phyloP scores from a whole-genome alignment of 2,329 filamentous ascomycete genomes.

The Apiospora marii region DNA sequence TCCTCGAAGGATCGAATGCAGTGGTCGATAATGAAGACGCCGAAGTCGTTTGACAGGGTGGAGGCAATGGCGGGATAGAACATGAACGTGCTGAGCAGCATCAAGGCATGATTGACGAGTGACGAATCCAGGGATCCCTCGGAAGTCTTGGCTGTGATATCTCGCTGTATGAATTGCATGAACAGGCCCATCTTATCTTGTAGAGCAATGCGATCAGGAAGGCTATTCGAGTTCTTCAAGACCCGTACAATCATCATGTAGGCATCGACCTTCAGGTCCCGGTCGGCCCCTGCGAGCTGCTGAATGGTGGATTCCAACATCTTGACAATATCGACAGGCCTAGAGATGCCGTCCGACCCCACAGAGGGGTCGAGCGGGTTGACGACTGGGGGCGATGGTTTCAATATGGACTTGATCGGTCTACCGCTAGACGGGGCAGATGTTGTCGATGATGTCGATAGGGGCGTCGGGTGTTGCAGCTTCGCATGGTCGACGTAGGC shows the following conservation, averaged over 20 bases:
- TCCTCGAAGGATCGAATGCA: constrained; percentile 79
- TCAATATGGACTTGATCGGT: constrained; percentile 77
- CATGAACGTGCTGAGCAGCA: constrained; percentile 78
- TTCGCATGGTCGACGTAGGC: constrained; percentile 51
- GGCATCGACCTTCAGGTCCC: constrained; percentile 79
- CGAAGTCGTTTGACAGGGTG: constrained; percentile 79
- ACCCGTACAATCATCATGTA: constrained; percentile 82
- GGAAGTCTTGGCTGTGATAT: constrained; percentile 70
- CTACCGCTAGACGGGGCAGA: constrained; percentile 44
- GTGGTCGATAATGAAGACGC: constrained; percentile 80
- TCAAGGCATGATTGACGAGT: constrained; percentile 79
- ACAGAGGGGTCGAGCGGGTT: constrained; percentile 54
- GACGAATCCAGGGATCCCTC: constrained; percentile 69
- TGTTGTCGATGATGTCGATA: constrained; percentile 49
- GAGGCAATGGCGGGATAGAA: constrained; percentile 75
- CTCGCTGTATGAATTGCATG: constrained; percentile 83
- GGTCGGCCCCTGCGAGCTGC: constrained; percentile 78
- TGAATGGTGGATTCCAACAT: constrained; percentile 88
- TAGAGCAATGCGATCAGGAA: constrained; percentile 78
- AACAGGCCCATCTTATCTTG: constrained; percentile 79
- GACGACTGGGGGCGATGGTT: constrained; percentile 61
- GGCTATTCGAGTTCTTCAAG: constrained; percentile 81
- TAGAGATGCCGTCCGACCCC: constrained; percentile 48
- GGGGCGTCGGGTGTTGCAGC: constrained; percentile 48
- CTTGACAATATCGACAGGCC: constrained; percentile 67